Base-by-base conservation (phyloP, 768 basidiomycete genomes). In the Sistotremastrum suecicum region DNA sequence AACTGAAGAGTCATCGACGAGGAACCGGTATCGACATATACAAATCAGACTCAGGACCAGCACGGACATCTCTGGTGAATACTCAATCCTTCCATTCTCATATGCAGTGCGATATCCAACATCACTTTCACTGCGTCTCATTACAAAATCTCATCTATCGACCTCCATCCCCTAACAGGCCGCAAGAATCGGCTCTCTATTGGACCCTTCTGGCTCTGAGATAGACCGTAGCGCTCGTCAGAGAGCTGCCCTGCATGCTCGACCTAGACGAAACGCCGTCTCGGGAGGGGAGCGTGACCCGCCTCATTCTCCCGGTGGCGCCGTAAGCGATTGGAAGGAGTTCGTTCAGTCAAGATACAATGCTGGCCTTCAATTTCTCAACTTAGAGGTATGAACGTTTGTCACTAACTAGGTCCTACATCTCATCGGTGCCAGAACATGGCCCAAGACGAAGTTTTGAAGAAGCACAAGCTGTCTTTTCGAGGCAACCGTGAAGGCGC, bases 291-390 rank as follows among this genome's bases (percentile, higher is more conserved):
- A 43, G 50, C 34, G 41, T 42, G 11, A 44, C 47, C 39, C 50
- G 5, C 30, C 60, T 5, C 32, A 6, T 31, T 29, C 36, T 28
- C 31, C 48, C 57, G 47, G 48, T 40, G 38, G 36, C 56, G 53
- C 62, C 30, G 62, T 89, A 30, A 80, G 84, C 47, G 60, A 75
- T n/a, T 87, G 85, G 83, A 71, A 72, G 55, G 74, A 82, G 53
- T 72, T 89, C 54, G 79, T 91, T 36, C 63, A 75, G 50, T 75
- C 68, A 49, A 72, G 88, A 43, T 91, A 76, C 70, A 78, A 85
- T 60, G 58, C 76, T 2, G 75, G 83, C 42, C 58, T 65, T 3
- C 75, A 71, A 52, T 86, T 80, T 58, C 68, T 91, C 37, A 85
- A 91, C 58, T 76, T 91, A 44, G 83, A 87, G 69, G 88, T 87